These are phyloP conservation scores for Ogataea henricii DNA, from an alignment of 805 yeast species.

Conservation along the genomic window DNA sequence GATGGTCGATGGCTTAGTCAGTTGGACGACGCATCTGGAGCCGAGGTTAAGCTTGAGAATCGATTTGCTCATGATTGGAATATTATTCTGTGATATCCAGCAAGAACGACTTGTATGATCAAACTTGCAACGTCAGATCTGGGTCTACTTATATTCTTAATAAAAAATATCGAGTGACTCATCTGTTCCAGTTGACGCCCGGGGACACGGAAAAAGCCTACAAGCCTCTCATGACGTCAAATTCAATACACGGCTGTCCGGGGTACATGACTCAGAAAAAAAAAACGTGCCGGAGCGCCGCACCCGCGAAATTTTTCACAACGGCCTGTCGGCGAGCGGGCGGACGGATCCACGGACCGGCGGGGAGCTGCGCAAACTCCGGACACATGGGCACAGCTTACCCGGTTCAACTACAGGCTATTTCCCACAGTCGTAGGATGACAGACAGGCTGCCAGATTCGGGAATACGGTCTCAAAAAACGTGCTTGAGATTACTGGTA, in stretches of 20 bases:
- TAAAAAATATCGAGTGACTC: background rate
- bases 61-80: conserved; percentile 21
- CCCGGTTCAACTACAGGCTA: too few species aligned
- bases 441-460: background rate
- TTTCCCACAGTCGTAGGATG: too few species aligned
- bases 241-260: conserved; percentile 11
- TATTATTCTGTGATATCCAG: too few species aligned
- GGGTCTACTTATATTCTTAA: conserved; percentile 3
- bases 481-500: too few species aligned
- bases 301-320: background rate
- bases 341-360: background rate
- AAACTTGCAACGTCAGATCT: background rate
- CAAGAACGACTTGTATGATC: too few species aligned
- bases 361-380: too few species aligned
- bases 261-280: conserved; percentile 8
- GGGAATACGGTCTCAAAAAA: conserved; percentile 1
- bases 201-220: conserved; percentile 15
- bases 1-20: conserved; percentile 10
- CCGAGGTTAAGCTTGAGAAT: conserved; percentile 32
- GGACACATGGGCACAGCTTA: too few species aligned
- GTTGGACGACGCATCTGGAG: conserved; percentile 29
- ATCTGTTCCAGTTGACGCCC: conserved; percentile 12
- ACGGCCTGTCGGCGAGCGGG: background rate
- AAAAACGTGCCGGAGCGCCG: background rate
- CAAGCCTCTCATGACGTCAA: conserved; percentile 15